These are phyloP conservation scores for Komagataea norvegica DNA, from an alignment of 1,139 yeast genomes.

Conservation along the genomic window DNA sequence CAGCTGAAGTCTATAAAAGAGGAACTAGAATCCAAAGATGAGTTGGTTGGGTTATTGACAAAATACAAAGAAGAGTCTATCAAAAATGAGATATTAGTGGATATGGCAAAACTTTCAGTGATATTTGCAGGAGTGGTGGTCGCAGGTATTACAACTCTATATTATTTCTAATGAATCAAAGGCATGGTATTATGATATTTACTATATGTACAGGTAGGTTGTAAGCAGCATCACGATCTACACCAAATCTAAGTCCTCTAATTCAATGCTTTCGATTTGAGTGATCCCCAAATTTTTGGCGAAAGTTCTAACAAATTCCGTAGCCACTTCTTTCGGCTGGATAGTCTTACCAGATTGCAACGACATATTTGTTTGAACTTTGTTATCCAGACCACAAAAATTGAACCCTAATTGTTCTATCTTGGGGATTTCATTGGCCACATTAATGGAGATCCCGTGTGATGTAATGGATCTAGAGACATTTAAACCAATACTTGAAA, in stretches of 20 bases:
- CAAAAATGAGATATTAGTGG: background rate
- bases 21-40: background rate
- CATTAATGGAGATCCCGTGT: constrained; percentile 85
- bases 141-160: constrained; percentile 4
- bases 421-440: constrained; percentile 64
- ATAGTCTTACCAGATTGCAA: constrained; percentile 26
- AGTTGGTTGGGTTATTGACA: constrained; percentile 1
- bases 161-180: background rate
- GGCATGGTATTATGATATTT: constrained; percentile 3
- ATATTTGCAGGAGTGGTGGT: constrained; percentile 2
- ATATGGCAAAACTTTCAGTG: constrained; percentile 5
- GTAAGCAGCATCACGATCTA: background rate
- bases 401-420: constrained; percentile 57
- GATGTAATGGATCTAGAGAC: constrained; percentile 81
- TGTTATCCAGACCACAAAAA: constrained; percentile 81
- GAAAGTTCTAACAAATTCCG: constrained; percentile 47
- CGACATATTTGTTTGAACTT: constrained; percentile 47
- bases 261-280: constrained; percentile 38
- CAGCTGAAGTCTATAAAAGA: background rate
- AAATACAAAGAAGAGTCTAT: background rate
- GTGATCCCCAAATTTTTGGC: constrained; percentile 44
- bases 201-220: background rate
- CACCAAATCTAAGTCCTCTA: constrained; percentile 27
- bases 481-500: constrained; percentile 88
- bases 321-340: constrained; percentile 38